Evolutionary conservation across 371 early-diverging fungal genomes (phyloP), one percentile per base, ranked within the genome.

Genomic region (Mucor mucedo): DNA sequence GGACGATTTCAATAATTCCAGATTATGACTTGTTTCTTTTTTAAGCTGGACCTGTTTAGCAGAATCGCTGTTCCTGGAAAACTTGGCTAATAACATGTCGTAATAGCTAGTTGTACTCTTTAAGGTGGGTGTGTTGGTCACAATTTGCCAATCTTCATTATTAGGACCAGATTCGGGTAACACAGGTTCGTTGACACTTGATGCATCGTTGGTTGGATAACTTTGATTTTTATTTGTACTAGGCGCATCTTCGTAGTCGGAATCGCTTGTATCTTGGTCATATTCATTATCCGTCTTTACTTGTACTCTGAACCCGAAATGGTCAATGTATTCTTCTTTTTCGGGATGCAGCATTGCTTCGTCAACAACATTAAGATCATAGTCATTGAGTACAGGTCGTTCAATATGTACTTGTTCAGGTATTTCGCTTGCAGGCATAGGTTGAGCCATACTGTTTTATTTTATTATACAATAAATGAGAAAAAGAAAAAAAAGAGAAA

Each of bases 221-320:
- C 5, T 28, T 9, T 10, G 42, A 35, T 7, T 35, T 29, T 35
- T 48, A 14, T 48, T 48, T 4, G 27, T 14, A 21, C 58, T 58
- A 27, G 47, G 16, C 1, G 61, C 61, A 14, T 61, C 61, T 14
- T 61, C 54, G 27, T 47, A 54, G 1, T 52, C 53, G 3, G 62
- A 62, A 28, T 62, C 62, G 35, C 49, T 63, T 53, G 53, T 53
- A 50, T 59, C 60, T 28, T 21, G 28, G 35, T 33, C 53, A 16
- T 53, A 38, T 5, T 79, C 77, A 53, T 78, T 68, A 60, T 79
- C 79, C 30, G 79, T 74, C 55, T 69, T 72, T 7, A 80, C 80
- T 50, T 77, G 72, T 30, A 80, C 73, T 5, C 45, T 73, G 50
- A 80, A 80, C 0, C 80, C 80, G 66, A 80, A 80, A 66, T 80